Evolutionary conservation across 176 grass and related monocot genomes (phyloP).

Genomic region (Aegilops sharonensis): DNA sequence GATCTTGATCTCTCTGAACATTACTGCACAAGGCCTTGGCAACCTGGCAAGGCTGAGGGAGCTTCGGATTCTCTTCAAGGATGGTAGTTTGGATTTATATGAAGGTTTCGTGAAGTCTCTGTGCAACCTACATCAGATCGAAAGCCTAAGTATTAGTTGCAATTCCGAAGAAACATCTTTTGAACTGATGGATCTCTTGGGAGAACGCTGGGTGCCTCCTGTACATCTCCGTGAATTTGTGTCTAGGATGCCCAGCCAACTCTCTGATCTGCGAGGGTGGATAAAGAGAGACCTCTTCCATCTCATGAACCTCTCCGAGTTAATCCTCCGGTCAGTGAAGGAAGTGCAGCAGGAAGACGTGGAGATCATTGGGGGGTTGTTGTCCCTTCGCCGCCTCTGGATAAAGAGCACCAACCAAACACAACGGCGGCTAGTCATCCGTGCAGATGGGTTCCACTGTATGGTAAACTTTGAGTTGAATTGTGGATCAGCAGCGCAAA

Average conservation of each 20-base stretch:
- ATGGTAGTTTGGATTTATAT: too few relatives aligned
- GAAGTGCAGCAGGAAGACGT: not conserved
- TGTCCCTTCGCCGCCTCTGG: not conserved
- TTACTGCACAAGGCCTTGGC: too few relatives aligned
- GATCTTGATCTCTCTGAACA: too few relatives aligned
- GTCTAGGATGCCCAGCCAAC: not conserved
- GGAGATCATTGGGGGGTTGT: not conserved
- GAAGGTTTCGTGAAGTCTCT: too few relatives aligned
- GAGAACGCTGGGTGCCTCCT: too few relatives aligned
- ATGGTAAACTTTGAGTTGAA: rapidly evolving
- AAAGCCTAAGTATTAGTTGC: rapidly evolving
- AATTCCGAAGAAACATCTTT: too few relatives aligned
- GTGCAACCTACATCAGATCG: too few relatives aligned
- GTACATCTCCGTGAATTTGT: not conserved
- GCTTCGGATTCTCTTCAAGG: too few relatives aligned
- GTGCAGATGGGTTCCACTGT: not conserved
- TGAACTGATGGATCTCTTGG: too few relatives aligned
- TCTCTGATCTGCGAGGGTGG: not conserved
- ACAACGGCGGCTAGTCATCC: not conserved
- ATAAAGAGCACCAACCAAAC: not conserved
- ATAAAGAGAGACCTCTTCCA: not conserved
- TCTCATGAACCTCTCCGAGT: too few relatives aligned
- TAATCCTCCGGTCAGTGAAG: not conserved
- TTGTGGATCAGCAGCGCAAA: not conserved
- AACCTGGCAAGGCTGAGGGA: too few relatives aligned